These are phyloP conservation scores for Chaetoceros tenuissimus DNA, from an alignment of 108 stramenopile species.

Conservation along the genomic window DNA sequence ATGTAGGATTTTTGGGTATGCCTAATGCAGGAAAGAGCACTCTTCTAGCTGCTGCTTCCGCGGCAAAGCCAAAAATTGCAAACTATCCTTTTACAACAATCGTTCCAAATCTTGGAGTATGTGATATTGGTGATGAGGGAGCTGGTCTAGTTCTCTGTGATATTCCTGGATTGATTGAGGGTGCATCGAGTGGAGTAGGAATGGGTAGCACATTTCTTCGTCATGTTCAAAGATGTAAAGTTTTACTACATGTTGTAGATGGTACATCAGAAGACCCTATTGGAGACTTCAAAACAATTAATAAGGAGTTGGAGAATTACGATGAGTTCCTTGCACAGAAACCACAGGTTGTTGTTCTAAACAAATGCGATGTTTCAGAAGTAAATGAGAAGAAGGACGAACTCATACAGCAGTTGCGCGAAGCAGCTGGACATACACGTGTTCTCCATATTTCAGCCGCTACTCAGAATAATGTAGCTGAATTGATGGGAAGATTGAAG, in stretches of 20 bases:
- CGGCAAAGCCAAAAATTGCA: slow-evolving; percentile 93
- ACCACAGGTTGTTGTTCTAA: slow-evolving; percentile 93
- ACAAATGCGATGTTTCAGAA: slow-evolving; percentile 88
- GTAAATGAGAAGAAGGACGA: slow-evolving; percentile 69
- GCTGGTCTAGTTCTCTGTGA: slow-evolving; percentile 86
- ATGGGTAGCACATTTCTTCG: slow-evolving; percentile 84
- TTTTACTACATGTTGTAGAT: slow-evolving; percentile 91
- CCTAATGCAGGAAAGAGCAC: slow-evolving; percentile 99
- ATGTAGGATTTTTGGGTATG: slow-evolving; percentile 93
- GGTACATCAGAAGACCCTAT: slow-evolving; percentile 89
- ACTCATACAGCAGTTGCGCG: slow-evolving; percentile 50
- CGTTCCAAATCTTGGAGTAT: slow-evolving; percentile 93
- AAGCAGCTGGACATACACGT: slow-evolving; percentile 71
- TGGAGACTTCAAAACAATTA: slow-evolving; percentile 89
- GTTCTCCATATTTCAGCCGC: slow-evolving; percentile 84
- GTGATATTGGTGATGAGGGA: slow-evolving; percentile 75
- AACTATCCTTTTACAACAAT: slow-evolving; percentile 98
- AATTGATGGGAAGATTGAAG: slow-evolving; percentile 87
- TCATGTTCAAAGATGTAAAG: slow-evolving; percentile 87
- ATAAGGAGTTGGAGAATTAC: slow-evolving; percentile 80
- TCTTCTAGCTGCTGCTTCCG: slow-evolving; percentile 74
- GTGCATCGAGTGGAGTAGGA: slow-evolving; percentile 76
- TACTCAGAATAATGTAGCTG: slow-evolving; percentile 73
- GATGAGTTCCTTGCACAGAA: slow-evolving; percentile 80
- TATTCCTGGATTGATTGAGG: slow-evolving; percentile 92